phyloP scores from a whole-genome alignment of 2,329 filamentous ascomycete species.

The Fusarium musae region DNA sequence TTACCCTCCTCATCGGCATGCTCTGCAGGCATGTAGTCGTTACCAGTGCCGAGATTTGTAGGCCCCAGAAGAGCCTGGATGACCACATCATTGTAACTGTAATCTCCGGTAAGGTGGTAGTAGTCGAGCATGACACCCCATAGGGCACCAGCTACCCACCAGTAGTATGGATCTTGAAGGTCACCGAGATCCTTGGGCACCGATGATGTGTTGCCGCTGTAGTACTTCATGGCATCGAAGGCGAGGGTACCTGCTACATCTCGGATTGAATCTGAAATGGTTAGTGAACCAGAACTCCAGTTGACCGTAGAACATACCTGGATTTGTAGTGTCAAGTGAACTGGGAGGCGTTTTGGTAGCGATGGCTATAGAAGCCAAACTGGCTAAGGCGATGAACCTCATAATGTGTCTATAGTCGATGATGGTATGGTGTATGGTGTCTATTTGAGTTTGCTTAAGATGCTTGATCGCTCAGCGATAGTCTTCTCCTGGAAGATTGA shows the following conservation, averaged over 20 bases:
- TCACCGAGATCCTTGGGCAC: slow-evolving; percentile 66
- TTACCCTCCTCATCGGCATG: slow-evolving; percentile 74
- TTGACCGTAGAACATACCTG: slow-evolving; percentile 19
- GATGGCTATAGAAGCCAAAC: slow-evolving; percentile 27
- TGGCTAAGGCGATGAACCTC: slow-evolving; percentile 28
- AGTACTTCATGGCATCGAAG: slow-evolving; percentile 70
- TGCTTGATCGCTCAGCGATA: slow-evolving; percentile 16
- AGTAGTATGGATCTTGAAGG: slow-evolving; percentile 74
- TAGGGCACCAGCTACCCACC: slow-evolving; percentile 73
- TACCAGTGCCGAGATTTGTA: slow-evolving; percentile 64
- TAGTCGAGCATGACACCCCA: slow-evolving; percentile 78
- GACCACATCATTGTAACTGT: slow-evolving; percentile 68
- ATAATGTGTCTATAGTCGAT: slow-evolving; percentile 11
- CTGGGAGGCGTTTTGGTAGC: slow-evolving; percentile 32
- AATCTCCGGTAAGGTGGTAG: slow-evolving; percentile 72
- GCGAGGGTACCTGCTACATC: slow-evolving; percentile 70
- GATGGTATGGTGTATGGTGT: neutral
- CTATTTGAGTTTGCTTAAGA: neutral
- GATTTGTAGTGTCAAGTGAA: slow-evolving; percentile 35
- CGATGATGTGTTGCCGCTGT: slow-evolving; percentile 69
- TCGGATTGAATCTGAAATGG: slow-evolving; percentile 66
- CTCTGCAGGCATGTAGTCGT: slow-evolving; percentile 68
- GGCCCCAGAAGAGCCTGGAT: slow-evolving; percentile 68
- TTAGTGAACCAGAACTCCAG: slow-evolving; percentile 2
- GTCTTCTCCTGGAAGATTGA: slow-evolving; percentile 21